A percentile compares a stretch with the other conserved stretches of the same genome.
Evolutionary conservation across 192 early-diverging fungal genomes (phyloP).

Genomic region (Linderina pennispora): DNA sequence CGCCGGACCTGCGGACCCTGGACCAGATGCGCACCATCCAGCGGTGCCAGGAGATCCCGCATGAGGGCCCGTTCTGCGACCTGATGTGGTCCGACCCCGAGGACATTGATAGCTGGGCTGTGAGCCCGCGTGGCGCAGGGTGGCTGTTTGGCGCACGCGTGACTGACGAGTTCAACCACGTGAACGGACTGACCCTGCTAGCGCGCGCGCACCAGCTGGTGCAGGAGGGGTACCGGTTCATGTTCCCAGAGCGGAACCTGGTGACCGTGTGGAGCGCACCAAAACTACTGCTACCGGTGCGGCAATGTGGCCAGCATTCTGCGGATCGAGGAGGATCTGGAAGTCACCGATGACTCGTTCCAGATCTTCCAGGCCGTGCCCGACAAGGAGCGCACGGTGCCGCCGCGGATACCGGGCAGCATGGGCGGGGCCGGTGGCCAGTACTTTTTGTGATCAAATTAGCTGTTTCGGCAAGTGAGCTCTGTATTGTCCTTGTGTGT

Average conservation of each 20-base stretch:
- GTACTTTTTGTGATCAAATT: constrained; percentile 39
- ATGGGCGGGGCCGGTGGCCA: constrained; percentile 37
- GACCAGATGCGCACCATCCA: constrained; percentile 95
- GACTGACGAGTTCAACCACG: constrained; percentile 95
- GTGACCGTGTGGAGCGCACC: constrained; percentile 98
- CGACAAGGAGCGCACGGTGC: constrained; percentile 71
- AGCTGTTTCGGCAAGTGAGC: no score
- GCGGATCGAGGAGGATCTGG: constrained; percentile 57
- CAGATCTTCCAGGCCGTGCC: constrained; percentile 97
- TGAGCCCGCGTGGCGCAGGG: constrained; percentile 93
- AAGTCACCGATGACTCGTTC: constrained; percentile 80
- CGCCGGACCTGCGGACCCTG: constrained; percentile 86
- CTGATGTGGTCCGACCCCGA: constrained; percentile 47
- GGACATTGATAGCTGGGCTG: constrained; percentile 86
- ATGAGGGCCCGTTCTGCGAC: constrained; percentile 46
- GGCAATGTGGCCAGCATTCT: constrained; percentile 93
- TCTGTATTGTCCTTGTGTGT: constrained; percentile 10
- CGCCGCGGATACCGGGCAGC: constrained; percentile 43
- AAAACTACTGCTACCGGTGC: constrained; percentile 96
- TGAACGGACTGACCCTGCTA: constrained; percentile 84
- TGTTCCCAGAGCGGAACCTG: constrained; percentile 70
- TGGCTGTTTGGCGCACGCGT: constrained; percentile 98
- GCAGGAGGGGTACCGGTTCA: constrained; percentile 88
- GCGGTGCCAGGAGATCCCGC: constrained; percentile 67
- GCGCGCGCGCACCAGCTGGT: constrained; percentile 98